A percentile compares a stretch with the other conserved stretches of the same genome.
These are phyloP conservation scores for Ascochyta pisi DNA, from an alignment of 2,329 filamentous ascomycete genomes.

Conservation along the genomic window DNA sequence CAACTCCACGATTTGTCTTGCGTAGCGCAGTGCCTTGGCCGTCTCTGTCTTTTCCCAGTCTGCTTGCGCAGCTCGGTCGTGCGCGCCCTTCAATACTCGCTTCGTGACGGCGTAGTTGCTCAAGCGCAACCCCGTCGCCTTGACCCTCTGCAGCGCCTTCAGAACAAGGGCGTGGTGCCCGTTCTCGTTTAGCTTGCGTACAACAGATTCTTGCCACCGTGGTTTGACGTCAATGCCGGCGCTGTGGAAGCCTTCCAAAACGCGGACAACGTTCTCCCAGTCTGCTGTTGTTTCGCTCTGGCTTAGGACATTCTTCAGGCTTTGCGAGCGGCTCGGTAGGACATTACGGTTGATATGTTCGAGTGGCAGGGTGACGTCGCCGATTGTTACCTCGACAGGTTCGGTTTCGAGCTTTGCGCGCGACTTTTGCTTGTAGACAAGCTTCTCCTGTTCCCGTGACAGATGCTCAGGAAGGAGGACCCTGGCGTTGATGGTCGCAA, in stretches of 20 bases:
- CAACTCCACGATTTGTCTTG: conserved; percentile 50
- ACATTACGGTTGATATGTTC: conserved; percentile 39
- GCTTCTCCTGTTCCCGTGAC: conserved; percentile 48
- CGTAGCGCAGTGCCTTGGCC: conserved; percentile 47
- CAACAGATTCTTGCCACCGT: conserved; percentile 24
- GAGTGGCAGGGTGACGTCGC: conserved; percentile 46
- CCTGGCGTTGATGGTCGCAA: conserved; percentile 51
- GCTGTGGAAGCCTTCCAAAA: conserved; percentile 40
- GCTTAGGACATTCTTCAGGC: conserved; percentile 22
- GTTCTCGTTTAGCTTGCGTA: conserved; percentile 27
- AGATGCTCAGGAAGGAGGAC: conserved; percentile 56
- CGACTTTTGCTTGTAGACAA: conserved; percentile 53
- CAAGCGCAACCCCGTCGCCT: conserved; percentile 35
- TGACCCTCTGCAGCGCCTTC: conserved; percentile 37
- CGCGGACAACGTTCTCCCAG: conserved; percentile 45
- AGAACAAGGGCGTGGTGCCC: conserved; percentile 40
- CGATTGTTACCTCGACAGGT: conserved; percentile 52
- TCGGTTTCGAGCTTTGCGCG: conserved; percentile 51
- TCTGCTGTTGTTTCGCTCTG: conserved; percentile 36
- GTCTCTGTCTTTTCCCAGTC: conserved; percentile 50
- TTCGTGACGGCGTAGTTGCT: conserved; percentile 33
- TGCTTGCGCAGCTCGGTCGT: conserved; percentile 40
- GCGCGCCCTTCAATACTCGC: conserved; percentile 46
- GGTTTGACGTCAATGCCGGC: conserved; percentile 29
- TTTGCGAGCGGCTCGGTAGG: conserved; percentile 22